Conservation (phyloP, 108 stramenopile genomes). For the Thalassiosira profunda region DNA sequence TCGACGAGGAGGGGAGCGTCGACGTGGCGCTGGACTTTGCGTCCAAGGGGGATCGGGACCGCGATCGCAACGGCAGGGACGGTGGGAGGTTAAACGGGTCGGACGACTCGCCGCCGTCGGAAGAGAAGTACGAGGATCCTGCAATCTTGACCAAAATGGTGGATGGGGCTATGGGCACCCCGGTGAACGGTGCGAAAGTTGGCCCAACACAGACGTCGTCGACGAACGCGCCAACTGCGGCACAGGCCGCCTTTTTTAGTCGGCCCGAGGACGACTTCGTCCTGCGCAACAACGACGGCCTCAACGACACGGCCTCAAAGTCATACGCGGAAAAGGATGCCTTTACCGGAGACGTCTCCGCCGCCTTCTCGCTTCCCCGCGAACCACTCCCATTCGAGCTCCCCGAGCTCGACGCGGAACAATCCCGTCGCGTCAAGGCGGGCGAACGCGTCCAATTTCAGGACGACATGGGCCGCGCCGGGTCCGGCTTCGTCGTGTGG, state of each 20-base stretch:
- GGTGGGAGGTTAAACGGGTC: too few relatives aligned
- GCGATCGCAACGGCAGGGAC: neutral
- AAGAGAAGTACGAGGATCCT: conserved; percentile 11
- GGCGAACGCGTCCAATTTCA: conserved; percentile 87
- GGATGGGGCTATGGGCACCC: neutral
- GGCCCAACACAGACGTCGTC: neutral
- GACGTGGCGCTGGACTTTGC: conserved; percentile 27
- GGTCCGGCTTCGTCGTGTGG: conserved; percentile 85
- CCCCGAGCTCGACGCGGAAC: conserved; percentile 58
- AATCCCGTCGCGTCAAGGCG: conserved; percentile 41
- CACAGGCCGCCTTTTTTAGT: neutral
- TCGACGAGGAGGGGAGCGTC: conserved; percentile 32
- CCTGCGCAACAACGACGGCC: neutral
- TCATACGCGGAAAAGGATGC: conserved; percentile 52
- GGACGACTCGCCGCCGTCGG: conserved; percentile 2
- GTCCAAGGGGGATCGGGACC: neutral
- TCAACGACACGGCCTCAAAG: conserved; percentile 4
- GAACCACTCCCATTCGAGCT: conserved; percentile 78
- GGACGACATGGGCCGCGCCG: conserved; percentile 86
- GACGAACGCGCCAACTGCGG: neutral
- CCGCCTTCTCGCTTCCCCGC: conserved; percentile 40
- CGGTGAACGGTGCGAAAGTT: conserved; percentile 5
- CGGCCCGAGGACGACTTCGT: conserved; percentile 27
- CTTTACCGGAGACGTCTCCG: conserved; percentile 47
- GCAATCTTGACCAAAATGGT: conserved; percentile 14